phyloP scores from a whole-genome alignment of 495 filamentous ascomycete species.

The Xylaria nigripes region DNA sequence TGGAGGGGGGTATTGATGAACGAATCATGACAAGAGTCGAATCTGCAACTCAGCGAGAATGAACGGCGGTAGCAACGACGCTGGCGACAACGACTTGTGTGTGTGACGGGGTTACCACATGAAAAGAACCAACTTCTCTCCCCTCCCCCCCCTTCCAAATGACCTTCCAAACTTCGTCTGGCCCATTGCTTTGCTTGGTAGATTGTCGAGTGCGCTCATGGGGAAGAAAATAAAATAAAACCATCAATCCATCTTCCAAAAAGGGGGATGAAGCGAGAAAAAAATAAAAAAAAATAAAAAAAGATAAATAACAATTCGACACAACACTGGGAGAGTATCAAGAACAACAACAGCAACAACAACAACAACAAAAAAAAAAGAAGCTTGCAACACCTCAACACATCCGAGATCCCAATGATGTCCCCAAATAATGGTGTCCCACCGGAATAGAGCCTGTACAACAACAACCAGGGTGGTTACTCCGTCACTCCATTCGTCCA shows the following conservation, averaged over 20 bases:
- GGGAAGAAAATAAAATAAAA: constrained; percentile 13
- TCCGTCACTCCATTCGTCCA: constrained; percentile 12
- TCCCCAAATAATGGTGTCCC: constrained; percentile 3
- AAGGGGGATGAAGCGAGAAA: constrained; percentile 14
- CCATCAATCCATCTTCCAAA: constrained; percentile 22
- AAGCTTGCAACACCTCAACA: constrained; percentile 4
- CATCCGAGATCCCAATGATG: neutral
- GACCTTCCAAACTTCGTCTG: constrained; percentile 14
- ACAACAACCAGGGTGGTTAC: constrained; percentile 2
- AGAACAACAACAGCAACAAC: too few species aligned
- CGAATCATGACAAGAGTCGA: constrained; percentile 11
- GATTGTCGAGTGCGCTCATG: constrained; percentile 21
- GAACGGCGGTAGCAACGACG: constrained; percentile 11
- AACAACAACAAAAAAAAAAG: neutral
- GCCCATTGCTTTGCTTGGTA: constrained; percentile 22
- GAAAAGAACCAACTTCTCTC: constrained; percentile 18
- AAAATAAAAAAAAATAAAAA: constrained; percentile 15
- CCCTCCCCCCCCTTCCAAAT: neutral
- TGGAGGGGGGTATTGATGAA: constrained; percentile 16
- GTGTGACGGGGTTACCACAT: constrained; percentile 5
- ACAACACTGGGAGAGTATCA: constrained; percentile 10
- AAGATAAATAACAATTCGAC: too few species aligned
- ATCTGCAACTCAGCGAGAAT: constrained; percentile 12
- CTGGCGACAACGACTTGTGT: constrained; percentile 15
- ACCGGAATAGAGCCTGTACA: constrained; percentile 3